These are phyloP conservation scores for Colletotrichum sp. DNA, from an alignment of 2,329 filamentous ascomycete species.

Conservation along the genomic window DNA sequence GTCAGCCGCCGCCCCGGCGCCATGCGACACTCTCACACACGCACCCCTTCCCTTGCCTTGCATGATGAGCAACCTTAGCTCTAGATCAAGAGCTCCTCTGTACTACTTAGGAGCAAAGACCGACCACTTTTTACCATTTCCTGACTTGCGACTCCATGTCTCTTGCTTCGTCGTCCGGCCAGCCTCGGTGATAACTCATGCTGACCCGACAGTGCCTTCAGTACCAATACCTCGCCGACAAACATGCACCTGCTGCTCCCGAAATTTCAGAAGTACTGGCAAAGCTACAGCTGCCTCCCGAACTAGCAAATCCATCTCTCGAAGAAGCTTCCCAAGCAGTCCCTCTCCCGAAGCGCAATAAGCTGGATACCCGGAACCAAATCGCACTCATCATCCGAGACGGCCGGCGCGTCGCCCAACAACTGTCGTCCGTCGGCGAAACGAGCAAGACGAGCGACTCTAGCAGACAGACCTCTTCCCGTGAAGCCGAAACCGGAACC, in stretches of 20 bases:
- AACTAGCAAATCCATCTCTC: constrained; percentile 48
- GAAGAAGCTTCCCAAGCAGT: constrained; percentile 55
- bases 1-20: constrained; percentile 5
- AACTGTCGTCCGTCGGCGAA: constrained; percentile 53
- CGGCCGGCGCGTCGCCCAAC: constrained; percentile 63
- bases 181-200: neutral
- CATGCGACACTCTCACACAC: constrained; percentile 6
- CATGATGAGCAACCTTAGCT: constrained; percentile 69
- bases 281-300: constrained; percentile 69
- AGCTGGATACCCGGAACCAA: constrained; percentile 56
- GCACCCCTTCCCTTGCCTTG: constrained; percentile 10
- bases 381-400: constrained; percentile 69
- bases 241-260: constrained; percentile 68
- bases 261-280: constrained; percentile 71
- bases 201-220: constrained; percentile 33
- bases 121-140: constrained; percentile 55
- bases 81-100: constrained; percentile 77
- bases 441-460: constrained; percentile 57
- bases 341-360: constrained; percentile 56
- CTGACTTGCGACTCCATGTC: constrained; percentile 36
- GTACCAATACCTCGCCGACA: constrained; percentile 71
- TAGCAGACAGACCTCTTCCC: constrained; percentile 52
- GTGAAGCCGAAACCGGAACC: constrained; percentile 50
- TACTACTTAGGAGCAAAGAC: constrained; percentile 58
- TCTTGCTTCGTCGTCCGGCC: constrained; percentile 7